Evolutionary conservation across 2,329 filamentous ascomycete species (phyloP).

Genomic region (Pseudogymnoascus sp.): DNA sequence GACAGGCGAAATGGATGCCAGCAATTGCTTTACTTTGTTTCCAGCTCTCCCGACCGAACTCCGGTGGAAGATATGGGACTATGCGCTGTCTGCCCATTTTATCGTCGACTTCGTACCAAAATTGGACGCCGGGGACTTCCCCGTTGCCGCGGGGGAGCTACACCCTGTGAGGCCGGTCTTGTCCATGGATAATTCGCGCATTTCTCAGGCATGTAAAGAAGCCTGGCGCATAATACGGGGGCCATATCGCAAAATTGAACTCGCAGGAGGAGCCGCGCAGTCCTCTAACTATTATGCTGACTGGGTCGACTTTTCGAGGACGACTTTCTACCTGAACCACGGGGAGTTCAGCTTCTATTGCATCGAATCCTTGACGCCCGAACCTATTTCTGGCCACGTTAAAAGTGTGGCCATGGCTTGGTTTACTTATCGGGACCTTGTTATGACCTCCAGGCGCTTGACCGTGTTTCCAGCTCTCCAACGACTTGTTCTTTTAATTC

Average conservation of each 20-base stretch:
- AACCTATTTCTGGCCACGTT: background rate
- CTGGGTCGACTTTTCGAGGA: background rate
- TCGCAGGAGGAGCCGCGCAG: background rate
- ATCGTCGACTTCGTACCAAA: conserved; percentile 13
- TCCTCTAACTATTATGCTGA: background rate
- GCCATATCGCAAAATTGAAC: background rate
- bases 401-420: background rate
- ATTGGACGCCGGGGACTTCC: background rate
- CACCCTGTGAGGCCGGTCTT: background rate
- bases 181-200: background rate
- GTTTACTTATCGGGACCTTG: background rate
- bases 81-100: conserved; percentile 17
- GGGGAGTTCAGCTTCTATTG: background rate
- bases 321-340: background rate
- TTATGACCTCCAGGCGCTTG: background rate
- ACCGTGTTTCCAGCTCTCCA: background rate
- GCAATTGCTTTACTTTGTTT: conserved; percentile 17
- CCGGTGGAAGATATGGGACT: conserved; percentile 23
- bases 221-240: background rate
- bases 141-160: background rate
- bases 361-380: background rate
- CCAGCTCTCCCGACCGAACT: conserved; percentile 21
- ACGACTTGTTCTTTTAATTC: background rate
- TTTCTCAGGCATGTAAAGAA: background rate
- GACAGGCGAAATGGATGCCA: background rate